A percentile compares a stretch with the other conserved stretches of the same genome.
Conservation (phyloP, 495 filamentous ascomycete species). For the Penicillium angulare region DNA sequence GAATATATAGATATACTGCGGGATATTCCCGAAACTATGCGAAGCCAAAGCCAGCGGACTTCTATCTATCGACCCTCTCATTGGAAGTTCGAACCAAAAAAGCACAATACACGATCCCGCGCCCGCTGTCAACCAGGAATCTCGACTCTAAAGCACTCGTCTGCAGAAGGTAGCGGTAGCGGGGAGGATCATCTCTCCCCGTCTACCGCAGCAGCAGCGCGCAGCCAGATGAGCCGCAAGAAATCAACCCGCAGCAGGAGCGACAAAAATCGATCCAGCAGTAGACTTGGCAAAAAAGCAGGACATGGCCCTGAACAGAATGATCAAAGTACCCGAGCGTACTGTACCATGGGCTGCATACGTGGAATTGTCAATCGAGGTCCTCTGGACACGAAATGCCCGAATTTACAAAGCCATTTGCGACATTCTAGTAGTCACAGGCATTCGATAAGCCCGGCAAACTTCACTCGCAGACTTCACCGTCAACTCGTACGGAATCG, state of each 20-base stretch:
- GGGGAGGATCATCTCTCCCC: constrained; percentile 20
- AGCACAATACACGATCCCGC: constrained; percentile 26
- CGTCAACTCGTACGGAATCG: constrained; percentile 23
- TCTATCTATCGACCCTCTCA: constrained; percentile 30
- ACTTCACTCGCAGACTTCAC: constrained; percentile 25
- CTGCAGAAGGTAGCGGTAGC: constrained; percentile 23
- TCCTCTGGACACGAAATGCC: constrained; percentile 24
- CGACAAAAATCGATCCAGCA: constrained; percentile 4
- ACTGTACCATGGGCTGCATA: constrained; percentile 29
- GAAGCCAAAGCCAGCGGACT: constrained; percentile 16
- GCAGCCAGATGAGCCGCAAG: constrained; percentile 11
- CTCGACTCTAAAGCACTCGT: constrained; percentile 36
- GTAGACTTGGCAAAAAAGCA: constrained; percentile 7
- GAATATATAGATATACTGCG: constrained; percentile 29
- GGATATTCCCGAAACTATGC: constrained; percentile 26
- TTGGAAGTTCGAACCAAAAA: constrained; percentile 24
- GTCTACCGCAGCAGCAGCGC: constrained; percentile 19
- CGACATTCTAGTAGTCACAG: constrained; percentile 3
- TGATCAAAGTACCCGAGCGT: constrained; percentile 14
- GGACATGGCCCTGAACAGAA: constrained; percentile 17
- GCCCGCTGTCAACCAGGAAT: constrained; percentile 18
- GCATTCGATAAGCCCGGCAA: constrained; percentile 15
- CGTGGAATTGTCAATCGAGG: constrained; percentile 22
- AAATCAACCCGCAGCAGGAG: background rate
- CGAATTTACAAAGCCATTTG: constrained; percentile 19